These are phyloP conservation scores for Ustilago bromivora DNA, from an alignment of 1,284 basidiomycete species.

Conservation along the genomic window DNA sequence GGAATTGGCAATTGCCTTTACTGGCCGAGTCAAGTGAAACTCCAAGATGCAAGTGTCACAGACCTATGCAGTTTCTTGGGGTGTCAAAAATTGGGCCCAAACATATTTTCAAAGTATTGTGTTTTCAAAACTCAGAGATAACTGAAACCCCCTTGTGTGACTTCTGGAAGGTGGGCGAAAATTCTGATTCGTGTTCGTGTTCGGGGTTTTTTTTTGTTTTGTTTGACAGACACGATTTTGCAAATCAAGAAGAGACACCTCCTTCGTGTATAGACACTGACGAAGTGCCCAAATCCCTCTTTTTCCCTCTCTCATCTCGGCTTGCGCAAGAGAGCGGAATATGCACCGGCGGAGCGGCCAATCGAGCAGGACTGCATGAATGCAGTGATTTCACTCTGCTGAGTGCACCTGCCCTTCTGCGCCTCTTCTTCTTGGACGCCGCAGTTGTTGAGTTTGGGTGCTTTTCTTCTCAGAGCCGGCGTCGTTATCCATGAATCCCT, in stretches of 20 bases:
- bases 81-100: too few species aligned
- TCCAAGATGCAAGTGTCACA: too few species aligned
- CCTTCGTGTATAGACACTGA: not conserved
- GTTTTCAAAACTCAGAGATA: too few species aligned
- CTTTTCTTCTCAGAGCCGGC: conserved; percentile 3
- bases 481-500: not conserved
- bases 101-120: too few species aligned
- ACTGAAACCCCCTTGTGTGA: too few species aligned
- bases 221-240: conserved; percentile 1
- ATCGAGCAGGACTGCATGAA: not conserved
- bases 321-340: not conserved
- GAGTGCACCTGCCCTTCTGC: not conserved
- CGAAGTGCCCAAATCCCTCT: not conserved
- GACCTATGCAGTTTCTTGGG: too few species aligned
- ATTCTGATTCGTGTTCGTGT: not conserved
- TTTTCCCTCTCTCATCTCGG: not conserved
- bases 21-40: too few species aligned
- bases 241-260: not conserved
- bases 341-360: conserved; percentile 1
- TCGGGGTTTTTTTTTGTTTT: not conserved
- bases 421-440: conserved; percentile 5
- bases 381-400: not conserved
- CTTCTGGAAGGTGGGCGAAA: conserved; percentile 4
- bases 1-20: too few species aligned
- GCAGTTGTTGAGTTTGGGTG: not conserved